phyloP scores from a whole-genome alignment of 305 asterid species.

The Fraxinus albicans region DNA sequence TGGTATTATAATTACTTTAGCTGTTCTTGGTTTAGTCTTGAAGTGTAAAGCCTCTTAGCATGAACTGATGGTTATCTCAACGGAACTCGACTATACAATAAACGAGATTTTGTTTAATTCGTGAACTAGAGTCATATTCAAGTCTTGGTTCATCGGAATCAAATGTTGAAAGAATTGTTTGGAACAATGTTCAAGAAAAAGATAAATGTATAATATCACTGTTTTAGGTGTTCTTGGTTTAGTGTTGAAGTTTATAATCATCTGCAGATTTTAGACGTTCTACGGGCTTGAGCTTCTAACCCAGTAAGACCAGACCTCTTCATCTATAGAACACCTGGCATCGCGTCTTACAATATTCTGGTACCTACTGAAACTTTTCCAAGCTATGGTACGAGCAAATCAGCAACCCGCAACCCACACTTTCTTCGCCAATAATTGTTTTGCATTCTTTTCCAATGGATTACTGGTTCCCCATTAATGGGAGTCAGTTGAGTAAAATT shows the following conservation, averaged over 20 bases:
- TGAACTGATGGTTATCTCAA: not conserved
- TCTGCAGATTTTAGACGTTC: not conserved
- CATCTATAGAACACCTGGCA: not conserved
- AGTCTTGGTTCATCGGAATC: not conserved
- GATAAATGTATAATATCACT: too few relatives aligned
- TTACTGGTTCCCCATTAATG: not conserved
- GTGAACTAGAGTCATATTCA: not conserved
- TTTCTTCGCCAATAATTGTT: not conserved
- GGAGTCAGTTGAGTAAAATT: not conserved
- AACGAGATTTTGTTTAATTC: too few relatives aligned
- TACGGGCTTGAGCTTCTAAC: not conserved
- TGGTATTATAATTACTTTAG: conserved; percentile 57
- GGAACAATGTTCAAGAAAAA: too few relatives aligned
- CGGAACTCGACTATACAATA: not conserved
- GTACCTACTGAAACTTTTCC: not conserved
- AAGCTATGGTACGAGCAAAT: not conserved
- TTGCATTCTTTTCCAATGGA: not conserved
- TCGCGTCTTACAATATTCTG: not conserved
- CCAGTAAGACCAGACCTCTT: not conserved
- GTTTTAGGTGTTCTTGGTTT: too few relatives aligned
- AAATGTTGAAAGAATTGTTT: not conserved
- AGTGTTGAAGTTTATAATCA: too few relatives aligned
- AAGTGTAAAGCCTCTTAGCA: conserved; percentile 42
- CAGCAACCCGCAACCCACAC: not conserved
- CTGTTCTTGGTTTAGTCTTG: conserved; percentile 64